Conservation (phyloP, 1,139 yeast genomes). For the Magnusiomyces suaveolens region DNA sequence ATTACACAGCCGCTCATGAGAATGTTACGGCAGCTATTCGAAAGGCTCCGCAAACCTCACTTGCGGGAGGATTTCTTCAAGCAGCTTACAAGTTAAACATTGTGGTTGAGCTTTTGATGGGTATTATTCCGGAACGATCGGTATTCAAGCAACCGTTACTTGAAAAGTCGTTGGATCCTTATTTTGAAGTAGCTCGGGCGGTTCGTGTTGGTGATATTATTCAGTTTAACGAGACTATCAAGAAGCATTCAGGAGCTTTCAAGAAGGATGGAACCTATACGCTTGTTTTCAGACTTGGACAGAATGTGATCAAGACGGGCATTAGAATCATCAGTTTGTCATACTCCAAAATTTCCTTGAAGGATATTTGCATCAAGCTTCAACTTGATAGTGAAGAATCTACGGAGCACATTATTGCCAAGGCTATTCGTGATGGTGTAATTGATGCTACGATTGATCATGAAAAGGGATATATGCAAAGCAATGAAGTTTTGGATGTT, state of each 20-base stretch:
- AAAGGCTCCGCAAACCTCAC: conserved; percentile 89
- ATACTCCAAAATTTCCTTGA: conserved; percentile 81
- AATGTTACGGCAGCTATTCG: conserved; percentile 86
- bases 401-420: conserved; percentile 93
- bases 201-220: conserved; percentile 87
- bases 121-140: conserved; percentile 91
- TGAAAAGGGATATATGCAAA: conserved; percentile 84
- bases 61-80: conserved; percentile 81
- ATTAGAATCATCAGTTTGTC: conserved; percentile 87
- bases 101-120: conserved; percentile 85
- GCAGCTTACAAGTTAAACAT: conserved; percentile 83
- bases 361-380: conserved; percentile 82
- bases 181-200: conserved; percentile 80
- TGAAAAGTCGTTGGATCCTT: conserved; percentile 61
- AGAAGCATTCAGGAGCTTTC: conserved; percentile 52
- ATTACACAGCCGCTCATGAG: conserved; percentile 85
- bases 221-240: conserved; percentile 66
- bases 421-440: conserved; percentile 95
- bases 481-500: conserved; percentile 74
- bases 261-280: conserved; percentile 75
- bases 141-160: conserved; percentile 58
- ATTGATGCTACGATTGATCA: conserved; percentile 92
- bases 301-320: conserved; percentile 96
- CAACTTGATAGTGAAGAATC: conserved; percentile 90
- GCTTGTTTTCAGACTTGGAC: conserved; percentile 80